phyloP scores from a whole-genome alignment of 2,329 filamentous ascomycete species.

The Fusarium humuli region DNA sequence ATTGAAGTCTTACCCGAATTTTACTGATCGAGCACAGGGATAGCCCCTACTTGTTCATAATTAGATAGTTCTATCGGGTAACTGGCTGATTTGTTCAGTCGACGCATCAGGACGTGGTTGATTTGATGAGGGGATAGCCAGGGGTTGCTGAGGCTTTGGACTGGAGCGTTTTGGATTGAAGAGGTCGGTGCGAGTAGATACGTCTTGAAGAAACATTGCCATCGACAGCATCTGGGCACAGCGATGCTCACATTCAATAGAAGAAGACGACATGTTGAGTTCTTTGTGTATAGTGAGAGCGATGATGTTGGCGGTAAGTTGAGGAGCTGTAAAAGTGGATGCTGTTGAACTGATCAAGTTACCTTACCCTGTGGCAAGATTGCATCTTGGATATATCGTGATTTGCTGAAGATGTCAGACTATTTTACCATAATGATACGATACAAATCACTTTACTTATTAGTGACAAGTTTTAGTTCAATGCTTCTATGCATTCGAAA shows the following conservation, averaged over 20 bases:
- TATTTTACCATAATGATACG: not conserved
- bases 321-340: constrained; percentile 25
- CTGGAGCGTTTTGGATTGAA: constrained; percentile 25
- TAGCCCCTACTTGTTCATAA: not conserved
- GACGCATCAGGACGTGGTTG: constrained; percentile 28
- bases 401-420: not conserved
- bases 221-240: constrained; percentile 54
- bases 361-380: constrained; percentile 23
- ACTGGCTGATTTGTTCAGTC: constrained; percentile 17
- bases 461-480: not conserved
- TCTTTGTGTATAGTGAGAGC: not conserved
- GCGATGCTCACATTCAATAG: constrained; percentile 46
- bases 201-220: constrained; percentile 52
- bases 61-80: constrained; percentile 24
- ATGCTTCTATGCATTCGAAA: not conserved
- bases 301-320: constrained; percentile 33
- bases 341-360: not conserved
- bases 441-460: not conserved
- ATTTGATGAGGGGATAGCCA: constrained; percentile 4
- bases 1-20: not conserved
- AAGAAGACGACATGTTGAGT: constrained; percentile 36
- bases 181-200: constrained; percentile 48
- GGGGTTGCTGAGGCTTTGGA: not conserved
- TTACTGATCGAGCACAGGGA: not conserved
- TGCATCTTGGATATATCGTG: constrained; percentile 51